A percentile compares a stretch with the other conserved stretches of the same genome.
Evolutionary conservation across 2,329 filamentous ascomycete species (phyloP).

Genomic region (Lachnellula willkommii): DNA sequence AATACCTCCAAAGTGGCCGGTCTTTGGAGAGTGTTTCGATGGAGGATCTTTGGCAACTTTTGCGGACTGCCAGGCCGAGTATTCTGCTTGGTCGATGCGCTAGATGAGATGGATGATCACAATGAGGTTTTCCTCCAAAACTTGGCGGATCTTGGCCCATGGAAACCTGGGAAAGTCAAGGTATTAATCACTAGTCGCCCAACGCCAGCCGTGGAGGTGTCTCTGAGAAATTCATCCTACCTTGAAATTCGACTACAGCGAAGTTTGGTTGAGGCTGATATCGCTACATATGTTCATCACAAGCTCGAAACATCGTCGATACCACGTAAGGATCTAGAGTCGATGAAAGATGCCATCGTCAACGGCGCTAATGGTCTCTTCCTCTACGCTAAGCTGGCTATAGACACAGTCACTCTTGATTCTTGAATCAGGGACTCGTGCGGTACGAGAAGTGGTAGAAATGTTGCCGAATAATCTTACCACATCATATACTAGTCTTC

Average conservation of each 20-base stretch:
- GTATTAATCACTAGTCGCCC: slow-evolving; percentile 42
- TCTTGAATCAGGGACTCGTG: neutral
- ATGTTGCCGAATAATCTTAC: neutral
- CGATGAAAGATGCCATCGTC: no score
- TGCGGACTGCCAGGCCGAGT: slow-evolving; percentile 25
- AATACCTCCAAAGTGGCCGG: slow-evolving; percentile 5
- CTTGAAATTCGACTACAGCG: slow-evolving; percentile 36
- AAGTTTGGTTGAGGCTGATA: slow-evolving; percentile 36
- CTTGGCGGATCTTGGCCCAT: slow-evolving; percentile 32
- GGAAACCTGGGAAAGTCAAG: slow-evolving; percentile 34
- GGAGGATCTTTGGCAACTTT: slow-evolving; percentile 30
- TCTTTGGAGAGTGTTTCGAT: slow-evolving; percentile 14
- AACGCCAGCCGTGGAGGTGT: slow-evolving; percentile 28
- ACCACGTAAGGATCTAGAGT: neutral
- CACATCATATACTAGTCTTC: slow-evolving; percentile 2
- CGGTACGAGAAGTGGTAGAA: neutral
- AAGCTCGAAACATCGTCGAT: neutral
- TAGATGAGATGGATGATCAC: slow-evolving; percentile 43
- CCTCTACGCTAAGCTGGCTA: slow-evolving; percentile 14
- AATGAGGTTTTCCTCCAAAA: slow-evolving; percentile 33
- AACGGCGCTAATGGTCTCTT: slow-evolving; percentile 3
- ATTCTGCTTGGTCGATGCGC: slow-evolving; percentile 45
- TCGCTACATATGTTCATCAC: slow-evolving; percentile 30
- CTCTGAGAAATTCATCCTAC: slow-evolving; percentile 26
- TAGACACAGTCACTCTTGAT: slow-evolving; percentile 6